Percentiles rank a stretch among this genome's conserved stretches.
Evolutionary conservation across 1,284 basidiomycete genomes (phyloP).

Genomic region (Fomitopsis betulina): DNA sequence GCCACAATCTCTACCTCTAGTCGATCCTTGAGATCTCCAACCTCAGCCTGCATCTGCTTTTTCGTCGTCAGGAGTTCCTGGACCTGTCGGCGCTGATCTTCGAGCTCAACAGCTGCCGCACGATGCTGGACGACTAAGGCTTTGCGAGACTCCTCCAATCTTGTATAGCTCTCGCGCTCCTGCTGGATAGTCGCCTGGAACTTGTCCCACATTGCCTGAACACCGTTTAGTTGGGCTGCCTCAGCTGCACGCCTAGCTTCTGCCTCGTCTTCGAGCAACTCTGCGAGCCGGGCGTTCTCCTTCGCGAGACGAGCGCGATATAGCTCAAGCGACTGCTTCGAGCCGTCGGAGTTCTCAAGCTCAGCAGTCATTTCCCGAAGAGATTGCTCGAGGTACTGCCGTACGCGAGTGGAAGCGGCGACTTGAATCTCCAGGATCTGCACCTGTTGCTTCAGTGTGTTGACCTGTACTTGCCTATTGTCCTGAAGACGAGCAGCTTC

Average conservation of each 20-base stretch:
- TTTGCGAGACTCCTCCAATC: conserved; percentile 69
- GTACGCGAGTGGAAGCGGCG: conserved; percentile 62
- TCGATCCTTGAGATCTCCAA: conserved; percentile 50
- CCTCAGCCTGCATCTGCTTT: conserved; percentile 55
- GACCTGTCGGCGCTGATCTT: conserved; percentile 55
- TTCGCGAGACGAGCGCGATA: conserved; percentile 52
- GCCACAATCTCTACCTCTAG: conserved; percentile 47
- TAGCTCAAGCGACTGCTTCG: conserved; percentile 57
- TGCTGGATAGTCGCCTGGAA: conserved; percentile 59
- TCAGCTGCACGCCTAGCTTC: conserved; percentile 58
- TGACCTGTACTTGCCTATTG: conserved; percentile 38
- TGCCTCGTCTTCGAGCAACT: conserved; percentile 61
- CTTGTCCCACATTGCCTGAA: conserved; percentile 66
- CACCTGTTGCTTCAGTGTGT: conserved; percentile 58
- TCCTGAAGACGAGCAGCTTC: conserved; percentile 40
- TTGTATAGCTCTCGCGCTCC: conserved; percentile 57
- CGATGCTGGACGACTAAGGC: conserved; percentile 69
- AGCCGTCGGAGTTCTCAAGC: conserved; percentile 60
- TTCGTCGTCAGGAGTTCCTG: conserved; percentile 53
- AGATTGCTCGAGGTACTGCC: conserved; percentile 61
- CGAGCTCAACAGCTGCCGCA: conserved; percentile 59
- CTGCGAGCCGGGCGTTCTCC: conserved; percentile 53
- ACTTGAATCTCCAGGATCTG: conserved; percentile 68
- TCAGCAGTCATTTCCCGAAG: conserved; percentile 61
- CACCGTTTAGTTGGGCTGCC: conserved; percentile 56